phyloP scores from a whole-genome alignment of 176 grass and related monocot species.

The Cenchrus americanus region DNA sequence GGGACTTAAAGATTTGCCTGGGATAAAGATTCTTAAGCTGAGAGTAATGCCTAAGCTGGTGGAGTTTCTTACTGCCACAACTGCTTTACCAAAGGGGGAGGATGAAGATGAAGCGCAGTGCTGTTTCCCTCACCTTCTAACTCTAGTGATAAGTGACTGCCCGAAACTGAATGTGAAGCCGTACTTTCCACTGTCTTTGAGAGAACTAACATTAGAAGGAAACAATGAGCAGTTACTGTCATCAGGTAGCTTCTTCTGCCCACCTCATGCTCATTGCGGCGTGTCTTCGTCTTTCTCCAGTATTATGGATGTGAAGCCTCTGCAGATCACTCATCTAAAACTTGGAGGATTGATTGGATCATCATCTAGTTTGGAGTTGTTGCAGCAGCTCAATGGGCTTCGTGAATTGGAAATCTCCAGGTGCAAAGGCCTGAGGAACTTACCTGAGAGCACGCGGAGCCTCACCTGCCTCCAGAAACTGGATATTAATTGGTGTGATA shows the following conservation, averaged over 20 bases:
- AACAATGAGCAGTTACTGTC: background rate
- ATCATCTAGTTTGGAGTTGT: background rate
- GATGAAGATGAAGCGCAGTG: background rate
- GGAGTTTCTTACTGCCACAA: background rate
- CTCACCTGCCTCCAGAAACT: background rate
- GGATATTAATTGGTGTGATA: rapidly evolving
- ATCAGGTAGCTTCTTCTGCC: background rate
- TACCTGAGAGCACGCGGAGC: constrained; percentile 3
- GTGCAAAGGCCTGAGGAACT: background rate
- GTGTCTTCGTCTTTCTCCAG: background rate
- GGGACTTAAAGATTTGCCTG: background rate
- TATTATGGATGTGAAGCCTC: background rate
- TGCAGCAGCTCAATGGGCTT: background rate
- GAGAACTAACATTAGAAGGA: background rate
- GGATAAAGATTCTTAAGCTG: background rate
- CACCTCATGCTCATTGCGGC: background rate
- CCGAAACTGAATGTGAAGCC: background rate
- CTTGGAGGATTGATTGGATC: background rate
- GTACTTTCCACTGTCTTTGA: background rate
- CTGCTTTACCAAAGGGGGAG: background rate
- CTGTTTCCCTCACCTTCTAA: background rate
- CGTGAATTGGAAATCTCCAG: background rate
- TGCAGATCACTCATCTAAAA: background rate
- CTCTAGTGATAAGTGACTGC: background rate
- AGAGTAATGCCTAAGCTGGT: background rate